Base-by-base conservation (phyloP, 1,284 basidiomycete species). In the Malassezia globosa region DNA sequence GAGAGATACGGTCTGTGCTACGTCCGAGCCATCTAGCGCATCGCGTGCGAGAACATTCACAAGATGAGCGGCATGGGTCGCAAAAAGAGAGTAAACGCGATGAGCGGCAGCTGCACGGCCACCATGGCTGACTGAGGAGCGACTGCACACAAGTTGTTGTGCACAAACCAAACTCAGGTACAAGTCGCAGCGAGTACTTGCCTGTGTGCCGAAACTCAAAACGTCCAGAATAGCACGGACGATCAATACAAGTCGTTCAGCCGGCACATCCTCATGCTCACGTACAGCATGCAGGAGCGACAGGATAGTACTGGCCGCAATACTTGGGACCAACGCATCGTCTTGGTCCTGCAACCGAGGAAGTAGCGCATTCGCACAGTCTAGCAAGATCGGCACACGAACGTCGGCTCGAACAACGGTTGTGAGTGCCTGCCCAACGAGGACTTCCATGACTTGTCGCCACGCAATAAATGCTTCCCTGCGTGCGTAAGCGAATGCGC, bases 1-100 rank as follows among this genome's bases (percentile, higher is more conserved):
- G 67, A 89, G 92, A 16, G 86, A 84, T 23, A 90, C 82, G 16
- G 90, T 92, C 74, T 89, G 87, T 89, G 90, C 95, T 0, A 96
- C 85, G 68, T 95, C 89, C 24, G 84, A 81, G 8, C 88, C 89
- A 61, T 95, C 89, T 50, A 90, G 84, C 1, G 88, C 89, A 67
- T 97, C 92, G 16, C 87, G 79, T 29, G 85, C 82, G 23, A 95
- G 76, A n/a, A 82, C 77, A 0, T 81, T 74, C 0, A 90, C 77
- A 18, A 97, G 74, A 3, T 83, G 79, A 51, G 94, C 90, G 39
- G 74, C 72, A 27, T 72, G 69, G 1, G 69, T 55, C 48, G 81
- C 76, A 25, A 79, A 73, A 45, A 84, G 7, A 84, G 72, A 49
- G 23, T 51, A 51, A 7, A 81, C 82, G 1, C 81, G 80, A 7